These are phyloP conservation scores for Jaltomata sinuosa DNA, from an alignment of 257 asterid species.

Conservation along the genomic window DNA sequence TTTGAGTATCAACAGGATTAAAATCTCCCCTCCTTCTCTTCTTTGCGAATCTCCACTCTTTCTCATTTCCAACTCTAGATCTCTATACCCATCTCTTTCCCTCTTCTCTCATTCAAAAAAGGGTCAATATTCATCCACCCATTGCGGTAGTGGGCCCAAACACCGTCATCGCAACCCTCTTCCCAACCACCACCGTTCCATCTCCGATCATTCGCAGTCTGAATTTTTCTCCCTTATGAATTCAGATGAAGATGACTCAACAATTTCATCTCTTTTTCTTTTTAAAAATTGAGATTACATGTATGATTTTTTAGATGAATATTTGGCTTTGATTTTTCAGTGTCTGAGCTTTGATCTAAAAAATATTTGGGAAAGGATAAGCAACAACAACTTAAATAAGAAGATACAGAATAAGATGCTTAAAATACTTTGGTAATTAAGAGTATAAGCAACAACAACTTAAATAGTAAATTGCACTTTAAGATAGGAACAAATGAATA, in stretches of 20 bases:
- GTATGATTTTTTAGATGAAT: constrained; percentile 64
- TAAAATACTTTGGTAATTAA: too few relatives aligned
- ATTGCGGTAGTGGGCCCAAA: constrained; percentile 9
- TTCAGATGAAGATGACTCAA: constrained; percentile 15
- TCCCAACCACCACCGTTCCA: background rate
- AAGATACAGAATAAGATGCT: too few relatives aligned
- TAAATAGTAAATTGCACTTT: too few relatives aligned
- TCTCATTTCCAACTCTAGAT: background rate
- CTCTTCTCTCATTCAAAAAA: background rate
- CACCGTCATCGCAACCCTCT: background rate
- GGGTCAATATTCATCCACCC: constrained; percentile 29
- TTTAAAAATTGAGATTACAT: constrained; percentile 33
- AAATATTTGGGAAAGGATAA: too few relatives aligned
- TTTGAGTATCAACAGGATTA: too few relatives aligned
- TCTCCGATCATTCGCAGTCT: constrained; percentile 2
- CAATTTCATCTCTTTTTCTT: background rate
- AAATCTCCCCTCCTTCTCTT: background rate
- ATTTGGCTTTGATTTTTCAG: constrained; percentile 61
- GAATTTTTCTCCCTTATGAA: constrained; percentile 7
- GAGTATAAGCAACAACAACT: too few relatives aligned
- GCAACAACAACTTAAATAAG: too few relatives aligned
- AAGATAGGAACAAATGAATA: too few relatives aligned
- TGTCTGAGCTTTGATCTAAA: too few relatives aligned
- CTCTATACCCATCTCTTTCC: too few relatives aligned
- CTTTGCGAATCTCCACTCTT: background rate